Base-by-base conservation (phyloP, 2,329 filamentous ascomycete species). In the Exserohilum turcica region DNA sequence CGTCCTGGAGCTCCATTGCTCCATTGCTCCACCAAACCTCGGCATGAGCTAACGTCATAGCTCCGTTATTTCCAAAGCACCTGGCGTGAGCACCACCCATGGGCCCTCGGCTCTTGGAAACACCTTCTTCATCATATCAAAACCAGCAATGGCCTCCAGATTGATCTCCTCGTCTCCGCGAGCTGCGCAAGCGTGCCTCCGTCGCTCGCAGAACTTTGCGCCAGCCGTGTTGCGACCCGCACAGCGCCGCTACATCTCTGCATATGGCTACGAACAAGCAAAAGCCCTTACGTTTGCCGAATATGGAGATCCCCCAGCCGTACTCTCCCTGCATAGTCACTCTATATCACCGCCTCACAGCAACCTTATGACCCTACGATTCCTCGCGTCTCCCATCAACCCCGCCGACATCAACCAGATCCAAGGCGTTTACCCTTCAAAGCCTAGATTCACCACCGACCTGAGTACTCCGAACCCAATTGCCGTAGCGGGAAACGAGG, bases 341-440 rank as follows among this genome's bases (percentile, higher is more conserved):
- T 91, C 88, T 63, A 91, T 93, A 70, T 88, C 88, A 3, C 89
- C 90, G 3, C 83, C 85, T 3, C 84, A 92, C 59, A 88, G 90
- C 42, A 78, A 83, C 49, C 79, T 83, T 59, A 78, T 95, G 63
- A 92, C 93, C 48, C 80, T 99, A 55, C 91, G 91, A 74, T 88
- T 94, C 66, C 90, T 99, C 66, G 90, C 92, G 28, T 86, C 92
- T 1, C 91, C 94, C 52, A 91, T 99, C 75, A 99, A 99, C 79
- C 94, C 94, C 19, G 92, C 94, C 69, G 94, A 99, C 78, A 90
- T 99, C 76, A 99, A 99, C 80, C 93, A 93, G 68, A 90, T 99
- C 68, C 94, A 99, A 80, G 94, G 94, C 61, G 92, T 93, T 3
- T 99, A 99, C 78, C 93, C 93, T 57, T 86, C 86, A 39, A 91